Evolutionary conservation across 2,329 filamentous ascomycete genomes (phyloP).

Genomic region (Trichoderma brevicompactum): DNA sequence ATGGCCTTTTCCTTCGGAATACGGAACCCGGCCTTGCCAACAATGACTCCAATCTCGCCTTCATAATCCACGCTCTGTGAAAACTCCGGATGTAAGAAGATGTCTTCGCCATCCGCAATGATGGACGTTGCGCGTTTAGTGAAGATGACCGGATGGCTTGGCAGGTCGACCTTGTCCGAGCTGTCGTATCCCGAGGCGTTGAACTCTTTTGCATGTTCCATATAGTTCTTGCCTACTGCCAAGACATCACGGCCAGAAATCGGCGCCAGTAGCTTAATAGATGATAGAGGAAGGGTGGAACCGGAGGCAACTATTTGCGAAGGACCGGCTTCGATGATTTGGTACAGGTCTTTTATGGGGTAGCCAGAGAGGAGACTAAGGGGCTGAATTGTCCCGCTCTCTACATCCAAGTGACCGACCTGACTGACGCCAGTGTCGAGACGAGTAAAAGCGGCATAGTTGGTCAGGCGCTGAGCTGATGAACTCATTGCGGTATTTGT

Average conservation of each 20-base stretch:
- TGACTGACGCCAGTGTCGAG: neutral
- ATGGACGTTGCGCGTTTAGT: slow-evolving; percentile 23
- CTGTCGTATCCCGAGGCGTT: slow-evolving; percentile 20
- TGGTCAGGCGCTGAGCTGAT: neutral
- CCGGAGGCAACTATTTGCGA: slow-evolving; percentile 10
- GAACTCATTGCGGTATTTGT: slow-evolving; percentile 25
- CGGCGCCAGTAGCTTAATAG: slow-evolving; percentile 14
- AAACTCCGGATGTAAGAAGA: slow-evolving; percentile 14
- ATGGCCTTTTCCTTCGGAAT: slow-evolving; percentile 18
- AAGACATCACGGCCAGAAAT: slow-evolving; percentile 9
- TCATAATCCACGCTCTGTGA: slow-evolving; percentile 18
- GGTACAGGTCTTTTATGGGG: slow-evolving; percentile 3
- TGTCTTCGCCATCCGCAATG: slow-evolving; percentile 13
- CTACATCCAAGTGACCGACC: slow-evolving; percentile 8
- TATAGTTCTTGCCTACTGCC: slow-evolving; percentile 22
- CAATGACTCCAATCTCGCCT: slow-evolving; percentile 22
- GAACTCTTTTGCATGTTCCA: slow-evolving; percentile 22
- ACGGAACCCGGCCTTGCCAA: slow-evolving; percentile 19
- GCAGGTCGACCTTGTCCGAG: slow-evolving; percentile 19
- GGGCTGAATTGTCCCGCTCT: neutral
- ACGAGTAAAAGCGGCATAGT: slow-evolving; percentile 17
- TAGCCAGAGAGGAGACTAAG: slow-evolving; percentile 19
- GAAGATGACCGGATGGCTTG: slow-evolving; percentile 22
- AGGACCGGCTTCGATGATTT: slow-evolving; percentile 15
- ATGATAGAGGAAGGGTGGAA: neutral